These are phyloP conservation scores for Thermochaetoides thermophila DNA, from an alignment of 495 filamentous ascomycete species.

Conservation along the genomic window DNA sequence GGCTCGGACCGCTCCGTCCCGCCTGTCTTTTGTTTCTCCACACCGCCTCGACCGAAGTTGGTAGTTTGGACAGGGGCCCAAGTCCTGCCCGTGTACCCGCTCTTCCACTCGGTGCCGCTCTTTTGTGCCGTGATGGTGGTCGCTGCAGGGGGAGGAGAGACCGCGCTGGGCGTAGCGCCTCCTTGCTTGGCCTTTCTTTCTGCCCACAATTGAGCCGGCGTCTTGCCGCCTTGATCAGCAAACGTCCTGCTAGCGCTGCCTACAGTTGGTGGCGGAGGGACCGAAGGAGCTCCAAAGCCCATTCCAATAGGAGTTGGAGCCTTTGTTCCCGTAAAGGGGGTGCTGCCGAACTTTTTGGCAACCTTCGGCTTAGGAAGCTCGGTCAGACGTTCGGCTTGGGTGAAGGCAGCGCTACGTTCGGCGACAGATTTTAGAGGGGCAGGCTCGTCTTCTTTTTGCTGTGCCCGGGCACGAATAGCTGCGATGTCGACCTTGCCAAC, in stretches of 20 bases:
- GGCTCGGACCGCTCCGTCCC: constrained; percentile 27
- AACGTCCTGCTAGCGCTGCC: constrained; percentile 81
- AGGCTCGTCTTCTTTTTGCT: constrained; percentile 36
- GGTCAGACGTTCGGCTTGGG: constrained; percentile 64
- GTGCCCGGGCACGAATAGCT: constrained; percentile 70
- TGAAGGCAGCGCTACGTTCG: constrained; percentile 52
- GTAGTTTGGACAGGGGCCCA: constrained; percentile 74
- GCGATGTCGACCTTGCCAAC: constrained; percentile 95
- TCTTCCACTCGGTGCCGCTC: constrained; percentile 75
- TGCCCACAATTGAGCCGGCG: constrained; percentile 90
- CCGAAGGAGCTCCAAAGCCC: constrained; percentile 35
- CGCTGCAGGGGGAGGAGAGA: constrained; percentile 22
- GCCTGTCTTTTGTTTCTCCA: constrained; percentile 43
- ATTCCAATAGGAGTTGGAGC: constrained; percentile 61
- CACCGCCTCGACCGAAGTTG: constrained; percentile 48
- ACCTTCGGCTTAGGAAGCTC: constrained; percentile 87
- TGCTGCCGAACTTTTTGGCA: constrained; percentile 61
- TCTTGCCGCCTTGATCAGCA: constrained; percentile 89
- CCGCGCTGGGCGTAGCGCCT: constrained; percentile 26
- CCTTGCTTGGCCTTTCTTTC: constrained; percentile 83
- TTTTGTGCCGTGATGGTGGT: constrained; percentile 46
- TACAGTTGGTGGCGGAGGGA: constrained; percentile 40
- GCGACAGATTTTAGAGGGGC: constrained; percentile 42
- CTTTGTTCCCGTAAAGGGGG: constrained; percentile 76
- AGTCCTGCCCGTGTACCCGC: constrained; percentile 71